Conservation (phyloP, 2,329 filamentous ascomycete genomes). For the Epichloe typhina region DNA sequence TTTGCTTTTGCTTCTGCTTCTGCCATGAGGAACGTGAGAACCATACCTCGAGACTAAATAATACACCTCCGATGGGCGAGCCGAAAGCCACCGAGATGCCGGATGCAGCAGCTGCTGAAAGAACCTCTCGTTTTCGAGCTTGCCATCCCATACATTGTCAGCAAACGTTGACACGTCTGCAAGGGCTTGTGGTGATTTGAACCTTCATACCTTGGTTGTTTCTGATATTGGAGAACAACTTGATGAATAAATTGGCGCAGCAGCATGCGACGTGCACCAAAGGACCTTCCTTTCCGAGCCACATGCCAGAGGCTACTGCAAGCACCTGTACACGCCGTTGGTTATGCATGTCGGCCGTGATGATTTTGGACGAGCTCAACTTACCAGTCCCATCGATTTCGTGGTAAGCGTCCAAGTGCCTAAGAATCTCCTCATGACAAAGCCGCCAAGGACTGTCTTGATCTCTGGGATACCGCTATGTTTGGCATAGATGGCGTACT, state of each 20-base stretch:
- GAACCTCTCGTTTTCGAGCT: slow-evolving; percentile 85
- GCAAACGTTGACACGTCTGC: neutral
- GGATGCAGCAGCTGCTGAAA: slow-evolving; percentile 83
- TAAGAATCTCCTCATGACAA: slow-evolving; percentile 79
- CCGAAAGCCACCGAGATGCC: slow-evolving; percentile 93
- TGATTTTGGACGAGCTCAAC: slow-evolving; percentile 11
- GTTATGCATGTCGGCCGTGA: neutral
- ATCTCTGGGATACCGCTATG: slow-evolving; percentile 97
- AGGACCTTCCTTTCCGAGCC: slow-evolving; percentile 92
- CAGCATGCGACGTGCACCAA: slow-evolving; percentile 95
- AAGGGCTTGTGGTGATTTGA: neutral
- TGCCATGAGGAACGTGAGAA: neutral
- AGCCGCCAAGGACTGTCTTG: slow-evolving; percentile 88
- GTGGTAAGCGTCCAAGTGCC: slow-evolving; percentile 79
- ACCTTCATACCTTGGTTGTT: slow-evolving; percentile 61
- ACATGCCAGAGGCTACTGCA: slow-evolving; percentile 85
- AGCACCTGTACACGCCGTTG: slow-evolving; percentile 46
- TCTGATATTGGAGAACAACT: slow-evolving; percentile 66
- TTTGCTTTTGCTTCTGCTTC: neutral
- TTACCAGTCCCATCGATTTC: slow-evolving; percentile 77
- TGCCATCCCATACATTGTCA: neutral
- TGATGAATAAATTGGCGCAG: slow-evolving; percentile 89
- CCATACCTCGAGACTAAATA: slow-evolving; percentile 80
- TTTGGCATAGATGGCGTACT: slow-evolving; percentile 77
- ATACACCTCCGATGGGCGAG: slow-evolving; percentile 81